Percentiles rank a stretch among this genome's conserved stretches.
These are phyloP conservation scores for Chytriomyces sp. DNA, from an alignment of 192 early-diverging fungal species.

Conservation along the genomic window DNA sequence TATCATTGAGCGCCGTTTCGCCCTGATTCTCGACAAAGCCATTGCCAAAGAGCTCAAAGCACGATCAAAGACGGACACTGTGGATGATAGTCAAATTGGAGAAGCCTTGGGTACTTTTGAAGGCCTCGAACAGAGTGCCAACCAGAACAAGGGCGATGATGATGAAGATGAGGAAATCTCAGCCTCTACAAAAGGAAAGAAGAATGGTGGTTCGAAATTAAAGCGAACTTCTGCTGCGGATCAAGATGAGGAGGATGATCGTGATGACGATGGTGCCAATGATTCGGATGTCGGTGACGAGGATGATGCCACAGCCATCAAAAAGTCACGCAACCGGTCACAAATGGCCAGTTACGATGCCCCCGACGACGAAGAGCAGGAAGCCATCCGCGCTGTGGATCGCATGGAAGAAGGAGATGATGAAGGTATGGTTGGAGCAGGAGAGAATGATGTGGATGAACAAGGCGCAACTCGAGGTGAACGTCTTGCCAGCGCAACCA, in stretches of 20 bases:
- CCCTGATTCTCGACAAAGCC: slow-evolving; percentile 71
- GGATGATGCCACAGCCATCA: slow-evolving; percentile 76
- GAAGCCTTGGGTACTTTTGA: slow-evolving; percentile 48
- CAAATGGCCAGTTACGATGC: slow-evolving; percentile 81
- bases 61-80: slow-evolving; percentile 40
- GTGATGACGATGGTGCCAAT: slow-evolving; percentile 63
- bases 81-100: slow-evolving; percentile 43
- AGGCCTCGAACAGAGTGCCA: slow-evolving; percentile 21
- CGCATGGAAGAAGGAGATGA: slow-evolving; percentile 43
- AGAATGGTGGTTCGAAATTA: slow-evolving; percentile 25
- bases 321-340: slow-evolving; percentile 61
- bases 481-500: slow-evolving; percentile 59
- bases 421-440: slow-evolving; percentile 50
- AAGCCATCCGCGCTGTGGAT: slow-evolving; percentile 26
- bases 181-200: slow-evolving; percentile 30
- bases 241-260: slow-evolving; percentile 60
- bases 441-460: slow-evolving; percentile 43
- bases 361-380: slow-evolving; percentile 86
- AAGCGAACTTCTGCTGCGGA: slow-evolving; percentile 17
- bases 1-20: slow-evolving; percentile 76
- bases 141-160: slow-evolving; percentile 38
- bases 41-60: slow-evolving; percentile 83
- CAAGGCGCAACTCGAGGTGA: slow-evolving; percentile 53
- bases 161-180: slow-evolving; percentile 48
- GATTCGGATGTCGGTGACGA: slow-evolving; percentile 69